Conservation (phyloP, 176 grass and related monocot species). For the Aegilops tauschii region DNA sequence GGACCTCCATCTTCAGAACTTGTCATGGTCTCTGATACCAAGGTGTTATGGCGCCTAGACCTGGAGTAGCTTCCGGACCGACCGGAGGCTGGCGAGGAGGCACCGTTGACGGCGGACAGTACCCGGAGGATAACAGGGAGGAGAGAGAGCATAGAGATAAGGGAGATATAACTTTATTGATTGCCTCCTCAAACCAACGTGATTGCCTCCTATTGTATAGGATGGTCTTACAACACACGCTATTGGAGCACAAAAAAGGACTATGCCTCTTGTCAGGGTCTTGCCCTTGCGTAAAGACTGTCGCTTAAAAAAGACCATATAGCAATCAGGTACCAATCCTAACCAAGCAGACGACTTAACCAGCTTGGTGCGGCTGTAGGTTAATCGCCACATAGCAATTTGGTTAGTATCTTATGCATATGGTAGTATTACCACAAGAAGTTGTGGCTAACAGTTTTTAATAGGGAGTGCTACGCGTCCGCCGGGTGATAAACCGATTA, state of each 20-base stretch:
- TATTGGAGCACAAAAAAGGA: background rate
- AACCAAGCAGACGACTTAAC: background rate
- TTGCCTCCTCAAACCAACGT: background rate
- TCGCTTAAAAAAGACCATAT: background rate
- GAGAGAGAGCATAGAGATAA: background rate
- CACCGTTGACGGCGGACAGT: background rate
- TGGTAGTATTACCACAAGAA: slow-evolving; percentile 1
- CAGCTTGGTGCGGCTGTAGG: background rate
- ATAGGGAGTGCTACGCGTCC: too few species aligned
- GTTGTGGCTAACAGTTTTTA: background rate
- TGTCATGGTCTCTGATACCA: background rate
- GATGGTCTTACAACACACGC: background rate
- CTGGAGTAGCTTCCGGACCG: background rate
- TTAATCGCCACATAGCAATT: background rate
- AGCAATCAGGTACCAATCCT: background rate
- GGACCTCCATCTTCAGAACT: background rate
- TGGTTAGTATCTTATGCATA: background rate
- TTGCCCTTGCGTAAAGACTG: background rate
- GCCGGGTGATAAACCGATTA: too few species aligned
- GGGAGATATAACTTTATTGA: background rate
- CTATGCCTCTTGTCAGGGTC: background rate
- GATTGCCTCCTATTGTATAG: background rate
- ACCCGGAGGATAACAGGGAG: background rate
- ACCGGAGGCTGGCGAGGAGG: background rate
- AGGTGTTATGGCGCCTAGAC: background rate